Evolutionary conservation across 1,284 basidiomycete genomes (phyloP), one percentile per base, ranked within the genome.

Genomic region (Puccinia sorghi): DNA sequence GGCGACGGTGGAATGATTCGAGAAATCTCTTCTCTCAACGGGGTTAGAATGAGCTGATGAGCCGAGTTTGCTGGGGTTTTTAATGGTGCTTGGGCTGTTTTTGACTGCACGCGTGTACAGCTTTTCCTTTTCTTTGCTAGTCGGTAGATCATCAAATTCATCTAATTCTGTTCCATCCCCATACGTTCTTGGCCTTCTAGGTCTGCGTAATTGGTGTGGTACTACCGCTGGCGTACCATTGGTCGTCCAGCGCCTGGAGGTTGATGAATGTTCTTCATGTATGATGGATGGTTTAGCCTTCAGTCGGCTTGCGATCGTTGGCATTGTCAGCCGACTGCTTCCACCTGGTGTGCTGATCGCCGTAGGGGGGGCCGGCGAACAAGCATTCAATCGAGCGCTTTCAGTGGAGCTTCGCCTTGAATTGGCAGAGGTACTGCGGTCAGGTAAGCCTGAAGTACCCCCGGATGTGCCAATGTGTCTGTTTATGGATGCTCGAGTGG

Each of bases 101-200:
- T 73, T 56, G 17, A 77, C 72, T 13, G 32, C 17, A 17, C 79
- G 20, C 37, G 67, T 71, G 46, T 78, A 92, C 74, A 86, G 87
- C 54, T 88, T 87, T 84, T 94, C 92, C 83, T 90, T 90, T 80
- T 93, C 92, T 75, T 90, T 87, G 83, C 95, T 91, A 20, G 92
- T 92, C 7, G 90, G 90, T 57, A 98, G 87, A 85, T 98, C 95
- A 50, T 96, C 94, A 81, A 98, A 90, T 0, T 85, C 90, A 82
- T 98, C 95, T 66, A 98, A 87, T 85, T 97, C 95, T 9, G 92
- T 93, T 7, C 95, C 95, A 84, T 97, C 93, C 2, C 94, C 94
- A 84, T 92, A 97, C 20, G 88, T 87, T 79, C 89, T 87, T 79
- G 86, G 86, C 69, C 90, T 89, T 83, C 91, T 92, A 2, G 93